Evolutionary conservation across 2,329 filamentous ascomycete species (phyloP), one percentile per base, ranked within the genome.

Genomic region (Paecilomyces sp.): DNA sequence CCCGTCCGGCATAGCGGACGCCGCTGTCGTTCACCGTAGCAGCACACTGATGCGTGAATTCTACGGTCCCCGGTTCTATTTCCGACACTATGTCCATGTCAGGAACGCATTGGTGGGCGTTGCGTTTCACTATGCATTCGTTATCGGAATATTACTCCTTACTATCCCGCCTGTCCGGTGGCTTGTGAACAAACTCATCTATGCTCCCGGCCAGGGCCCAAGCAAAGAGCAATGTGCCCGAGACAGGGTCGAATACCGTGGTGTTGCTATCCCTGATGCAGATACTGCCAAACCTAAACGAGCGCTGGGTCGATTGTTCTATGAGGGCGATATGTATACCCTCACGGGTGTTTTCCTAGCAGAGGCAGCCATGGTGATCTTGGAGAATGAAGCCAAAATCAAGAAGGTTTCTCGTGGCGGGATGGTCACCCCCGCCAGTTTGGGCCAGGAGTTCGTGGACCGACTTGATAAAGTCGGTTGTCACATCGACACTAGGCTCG

Each of bases 41-140:
- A 86, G 84, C 76, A 82, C 82, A 9, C 71, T 88, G 28, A 81
- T 83, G 61, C 80, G 80, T 11, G 77, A 79, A n/a, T 75, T 81
- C 47, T 88, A 87, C 66, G 85, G 84, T 0, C 76, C 78, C 1
- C 77, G 78, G 11, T 88, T 88, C 75, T 75, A 78, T 59, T 84
- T 86, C 69, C 78, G 76, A 55, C 81, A 85, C 63, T 85, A 83
- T 66, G 77, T 82, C 69, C 79, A 77, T 25, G 81, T 82, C 3
- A 77, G 78, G 24, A 83, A 79, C 58, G 65, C 75, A 0, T 60
- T 86, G 22, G 66, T 74, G 3, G 85, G 80, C 2, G 63, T 80
- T 2, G 61, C 79, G 1, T 67, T 85, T 11, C 83, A 86, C 63
- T 62, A 82, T 18, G 76, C 73, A 3, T 65, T 86, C 51, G 69